Base-by-base conservation (phyloP, 495 filamentous ascomycete genomes). In the Tuber magnatum region DNA sequence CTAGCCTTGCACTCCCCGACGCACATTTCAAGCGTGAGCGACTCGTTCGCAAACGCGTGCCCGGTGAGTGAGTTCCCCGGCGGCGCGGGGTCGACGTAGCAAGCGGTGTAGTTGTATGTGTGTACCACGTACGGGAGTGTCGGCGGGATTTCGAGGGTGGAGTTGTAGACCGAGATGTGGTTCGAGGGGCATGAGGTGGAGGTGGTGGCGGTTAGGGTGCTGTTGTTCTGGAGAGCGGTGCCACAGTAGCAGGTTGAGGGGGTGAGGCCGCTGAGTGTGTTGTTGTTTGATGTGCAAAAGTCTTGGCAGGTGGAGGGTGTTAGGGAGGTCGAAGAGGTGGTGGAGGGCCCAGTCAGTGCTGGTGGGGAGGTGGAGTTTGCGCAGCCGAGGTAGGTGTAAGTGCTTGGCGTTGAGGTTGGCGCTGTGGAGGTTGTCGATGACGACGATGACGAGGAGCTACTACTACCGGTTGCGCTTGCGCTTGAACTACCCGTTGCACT, bases 141-240 rank as follows among this genome's bases (percentile, higher is more conserved):
- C n/a, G 75, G 65, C 0, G 75, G 75, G 18, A 78, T 41, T 20
- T 46, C 40, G 10, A 78, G n/a, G 38, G 76, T 78, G 40, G 76
- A 78, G 40, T 78, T 78, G 28, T 85, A 89, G 12, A 89, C 78
- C 71, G 82, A 85, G 41, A 89, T 80, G n/a, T 83, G 28, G 74
- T 88, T 82, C 24, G 88, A 89, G 35, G 85, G 84, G 83, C 88
- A 89, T 14, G 83, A 65, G 79, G 87, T 88, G 24, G 84, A 77
- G 3, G 71, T 74, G 32, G 74, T 73, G 38, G 74, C 68, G 41
- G 69, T 69, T 1, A 85, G 81, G 14, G 84, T 74, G 8, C 72
- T 74, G 71, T 85, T 85, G 75, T 87, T 87, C 39, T 84, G 86
- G 41, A 88, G 81, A 12, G 87, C 84, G 38, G 82, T 84, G 69